These are phyloP conservation scores for Saraca asoca DNA, from an alignment of 331 rosid genomes.

Conservation along the genomic window DNA sequence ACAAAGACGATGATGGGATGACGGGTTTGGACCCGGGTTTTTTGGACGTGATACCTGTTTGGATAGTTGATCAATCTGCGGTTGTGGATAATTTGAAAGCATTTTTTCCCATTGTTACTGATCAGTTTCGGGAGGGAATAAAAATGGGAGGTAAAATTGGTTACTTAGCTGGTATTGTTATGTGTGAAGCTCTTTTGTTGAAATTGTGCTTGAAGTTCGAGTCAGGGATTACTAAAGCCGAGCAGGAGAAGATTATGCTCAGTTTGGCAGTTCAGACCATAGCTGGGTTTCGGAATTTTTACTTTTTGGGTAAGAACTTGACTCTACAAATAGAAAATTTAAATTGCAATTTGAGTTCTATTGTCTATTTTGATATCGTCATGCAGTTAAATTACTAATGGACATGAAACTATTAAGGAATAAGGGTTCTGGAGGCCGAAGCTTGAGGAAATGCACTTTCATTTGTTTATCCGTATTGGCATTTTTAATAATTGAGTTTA, in stretches of 20 bases:
- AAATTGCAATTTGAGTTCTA: background rate
- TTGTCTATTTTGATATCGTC: background rate
- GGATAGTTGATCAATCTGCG: conserved; percentile 52
- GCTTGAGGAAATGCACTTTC: conserved; percentile 22
- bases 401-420: conserved; percentile 2
- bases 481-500: background rate
- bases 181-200: conserved; percentile 64
- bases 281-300: conserved; percentile 52
- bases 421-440: conserved; percentile 17
- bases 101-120: conserved; percentile 61
- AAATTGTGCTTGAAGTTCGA: conserved; percentile 54
- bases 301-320: conserved; percentile 62
- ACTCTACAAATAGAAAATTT: background rate
- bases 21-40: conserved; percentile 43
- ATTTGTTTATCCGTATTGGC: conserved; percentile 8
- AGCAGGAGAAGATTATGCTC: conserved; percentile 53
- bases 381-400: conserved; percentile 1
- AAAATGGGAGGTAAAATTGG: conserved; percentile 47
- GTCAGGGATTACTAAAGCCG: conserved; percentile 37
- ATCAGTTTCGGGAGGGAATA: conserved; percentile 40
- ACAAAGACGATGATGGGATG: conserved; percentile 19
- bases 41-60: conserved; percentile 51
- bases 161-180: conserved; percentile 63
- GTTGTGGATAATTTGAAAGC: conserved; percentile 43
- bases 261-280: conserved; percentile 53